phyloP scores from a whole-genome alignment of 768 basidiomycete genomes.

The Tremella mesenterica region DNA sequence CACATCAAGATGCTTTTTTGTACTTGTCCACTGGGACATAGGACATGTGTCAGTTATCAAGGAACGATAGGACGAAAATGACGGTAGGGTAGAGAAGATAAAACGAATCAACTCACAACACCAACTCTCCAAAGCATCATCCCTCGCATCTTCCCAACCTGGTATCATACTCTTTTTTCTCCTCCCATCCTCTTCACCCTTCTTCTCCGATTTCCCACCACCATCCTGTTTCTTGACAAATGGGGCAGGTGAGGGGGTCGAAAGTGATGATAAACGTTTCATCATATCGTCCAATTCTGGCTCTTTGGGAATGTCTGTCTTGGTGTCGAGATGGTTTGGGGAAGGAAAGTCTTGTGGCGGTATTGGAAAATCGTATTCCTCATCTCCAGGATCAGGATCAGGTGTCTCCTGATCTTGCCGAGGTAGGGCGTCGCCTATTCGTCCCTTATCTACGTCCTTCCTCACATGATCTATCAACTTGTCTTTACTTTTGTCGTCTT shows the following conservation, averaged over 20 bases:
- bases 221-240: background rate
- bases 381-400: background rate
- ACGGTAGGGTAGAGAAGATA: no score
- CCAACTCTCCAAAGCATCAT: slow-evolving; percentile 34
- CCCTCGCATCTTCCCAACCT: slow-evolving; percentile 22
- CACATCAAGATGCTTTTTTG: no score
- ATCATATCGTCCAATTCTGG: no score
- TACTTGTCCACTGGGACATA: no score
- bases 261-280: no score
- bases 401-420: background rate
- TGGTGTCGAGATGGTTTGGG: background rate
- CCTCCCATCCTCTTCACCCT: background rate
- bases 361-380: background rate
- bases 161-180: slow-evolving; percentile 19
- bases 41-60: no score
- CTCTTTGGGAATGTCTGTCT: background rate
- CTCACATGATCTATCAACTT: background rate
- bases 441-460: background rate
- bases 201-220: background rate
- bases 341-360: background rate
- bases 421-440: background rate
- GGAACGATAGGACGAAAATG: no score
- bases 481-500: background rate
- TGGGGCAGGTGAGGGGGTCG: no score
- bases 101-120: slow-evolving; percentile 25